Evolutionary conservation across 2,329 filamentous ascomycete species (phyloP), one percentile per base, ranked within the genome.

Genomic region (Ophiostoma ulmi): DNA sequence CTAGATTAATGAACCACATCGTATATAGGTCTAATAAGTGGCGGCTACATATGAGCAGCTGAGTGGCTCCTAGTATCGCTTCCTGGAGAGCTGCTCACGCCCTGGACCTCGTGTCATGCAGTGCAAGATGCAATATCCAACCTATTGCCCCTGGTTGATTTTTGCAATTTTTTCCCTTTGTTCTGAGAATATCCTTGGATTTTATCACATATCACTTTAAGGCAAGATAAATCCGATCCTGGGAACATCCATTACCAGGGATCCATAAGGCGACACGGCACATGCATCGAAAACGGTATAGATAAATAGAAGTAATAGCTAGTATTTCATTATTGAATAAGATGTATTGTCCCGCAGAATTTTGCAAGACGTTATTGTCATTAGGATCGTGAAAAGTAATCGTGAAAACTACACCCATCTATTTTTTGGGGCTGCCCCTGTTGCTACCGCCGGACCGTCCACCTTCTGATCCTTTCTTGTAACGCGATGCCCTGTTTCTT

Each of bases 51-150:
- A 26, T 35, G 22, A 20, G n/a, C 22, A 31, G 22, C 58, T 26
- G 58, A 14, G 13, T 20, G 52, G 44, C 3, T 48, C 52, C 52
- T 10, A 22, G 52, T 17, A 58, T 26, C 58, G 26, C 26, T 7
- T 63, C 52, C 52, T 26, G 52, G 58, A 63, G 22, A 20, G 26
- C 3, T 35, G 22, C 11, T 11, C 39, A 13, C 58, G 58, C 26
- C 58, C 52, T 26, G 52, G 58, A 35, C n/a, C 58, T 63, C 58
- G 26, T 63, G 35, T 58, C 22, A 63, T 63, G 58, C 58, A 35
- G 26, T 63, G 58, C 58, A 63, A 22, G 13, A 52, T n/a, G 44
- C 44, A 20, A n/a, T 52, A 52, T 52, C 44, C 44, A 20, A 8
- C 44, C 17, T 52, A 17, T 20, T 52, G 6, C 6, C 14, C 44